Percentiles rank a stretch among this genome's conserved stretches.
Conservation (phyloP, 257 asterid species). For the Nicotiana otophora region DNA sequence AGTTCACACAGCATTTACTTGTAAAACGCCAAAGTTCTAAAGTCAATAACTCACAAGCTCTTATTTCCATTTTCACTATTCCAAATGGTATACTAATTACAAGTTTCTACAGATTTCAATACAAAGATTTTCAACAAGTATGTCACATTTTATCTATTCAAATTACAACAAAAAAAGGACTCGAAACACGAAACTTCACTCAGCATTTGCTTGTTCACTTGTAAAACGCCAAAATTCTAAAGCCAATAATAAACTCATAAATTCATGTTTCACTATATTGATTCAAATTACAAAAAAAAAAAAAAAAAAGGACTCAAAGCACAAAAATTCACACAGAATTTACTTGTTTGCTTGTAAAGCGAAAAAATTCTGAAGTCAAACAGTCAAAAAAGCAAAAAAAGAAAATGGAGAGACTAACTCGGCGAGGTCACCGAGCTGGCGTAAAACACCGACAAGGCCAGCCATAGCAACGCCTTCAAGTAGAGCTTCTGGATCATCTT, state of each 20-base stretch:
- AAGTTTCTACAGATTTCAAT: background rate
- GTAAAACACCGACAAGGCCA: slow-evolving; percentile 93
- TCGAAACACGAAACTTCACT: background rate
- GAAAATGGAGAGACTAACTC: slow-evolving; percentile 42
- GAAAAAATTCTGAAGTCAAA: background rate
- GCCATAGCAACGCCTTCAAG: slow-evolving; percentile 99
- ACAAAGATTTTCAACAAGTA: background rate
- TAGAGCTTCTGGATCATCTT: slow-evolving; percentile 97
- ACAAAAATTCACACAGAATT: slow-evolving; percentile 2
- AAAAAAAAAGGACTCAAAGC: background rate
- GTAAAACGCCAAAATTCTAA: background rate
- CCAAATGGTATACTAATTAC: background rate
- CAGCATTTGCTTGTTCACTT: background rate
- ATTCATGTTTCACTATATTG: background rate
- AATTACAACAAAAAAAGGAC: too few species aligned
- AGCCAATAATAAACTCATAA: background rate
- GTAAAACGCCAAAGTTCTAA: background rate
- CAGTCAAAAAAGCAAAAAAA: background rate
- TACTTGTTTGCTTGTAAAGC: background rate
- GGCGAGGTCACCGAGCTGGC: slow-evolving; percentile 98
- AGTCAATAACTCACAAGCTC: background rate
- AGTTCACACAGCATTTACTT: background rate
- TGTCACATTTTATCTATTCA: background rate
- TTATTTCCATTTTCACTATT: background rate
- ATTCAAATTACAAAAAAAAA: background rate